phyloP scores from a whole-genome alignment of 805 yeast genomes.

The Henningerozyma blattae region DNA sequence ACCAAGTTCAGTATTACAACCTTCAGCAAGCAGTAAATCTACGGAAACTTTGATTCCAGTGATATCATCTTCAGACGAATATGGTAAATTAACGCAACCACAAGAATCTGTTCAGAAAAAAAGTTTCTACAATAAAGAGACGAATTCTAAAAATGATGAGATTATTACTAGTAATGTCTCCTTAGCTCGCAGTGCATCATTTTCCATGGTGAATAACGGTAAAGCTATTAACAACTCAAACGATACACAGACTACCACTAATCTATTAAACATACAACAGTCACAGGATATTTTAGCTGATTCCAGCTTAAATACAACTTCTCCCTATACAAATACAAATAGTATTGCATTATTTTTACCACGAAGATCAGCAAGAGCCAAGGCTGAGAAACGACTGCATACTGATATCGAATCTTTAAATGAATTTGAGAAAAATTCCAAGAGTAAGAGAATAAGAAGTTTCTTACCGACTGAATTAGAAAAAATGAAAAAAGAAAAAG shows the following conservation, averaged over 20 bases:
- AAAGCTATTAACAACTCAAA: background rate
- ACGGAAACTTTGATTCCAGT: too few relatives aligned
- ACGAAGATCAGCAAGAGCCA: conserved; percentile 46
- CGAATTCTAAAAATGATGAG: too few relatives aligned
- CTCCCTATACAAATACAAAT: conserved; percentile 15
- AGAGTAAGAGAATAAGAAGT: conserved; percentile 25
- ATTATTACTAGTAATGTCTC: too few relatives aligned
- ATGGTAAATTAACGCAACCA: too few relatives aligned
- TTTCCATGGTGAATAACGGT: background rate
- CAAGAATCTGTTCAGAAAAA: too few relatives aligned
- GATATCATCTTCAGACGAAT: too few relatives aligned
- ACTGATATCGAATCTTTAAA: conserved; percentile 58
- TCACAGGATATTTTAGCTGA: background rate
- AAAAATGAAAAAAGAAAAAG: conserved; percentile 20
- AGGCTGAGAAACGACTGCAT: conserved; percentile 58
- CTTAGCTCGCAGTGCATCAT: background rate
- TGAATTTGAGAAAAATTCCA: conserved; percentile 43
- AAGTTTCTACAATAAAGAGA: background rate
- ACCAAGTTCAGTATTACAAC: too few relatives aligned
- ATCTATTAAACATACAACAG: background rate
- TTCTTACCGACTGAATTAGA: conserved; percentile 31
- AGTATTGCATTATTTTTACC: conserved; percentile 3
- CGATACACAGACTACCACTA: background rate
- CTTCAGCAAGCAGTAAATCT: too few relatives aligned
- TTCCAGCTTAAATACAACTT: conserved; percentile 2